Conservation (phyloP, 768 basidiomycete species). For the Grammothele lineata region DNA sequence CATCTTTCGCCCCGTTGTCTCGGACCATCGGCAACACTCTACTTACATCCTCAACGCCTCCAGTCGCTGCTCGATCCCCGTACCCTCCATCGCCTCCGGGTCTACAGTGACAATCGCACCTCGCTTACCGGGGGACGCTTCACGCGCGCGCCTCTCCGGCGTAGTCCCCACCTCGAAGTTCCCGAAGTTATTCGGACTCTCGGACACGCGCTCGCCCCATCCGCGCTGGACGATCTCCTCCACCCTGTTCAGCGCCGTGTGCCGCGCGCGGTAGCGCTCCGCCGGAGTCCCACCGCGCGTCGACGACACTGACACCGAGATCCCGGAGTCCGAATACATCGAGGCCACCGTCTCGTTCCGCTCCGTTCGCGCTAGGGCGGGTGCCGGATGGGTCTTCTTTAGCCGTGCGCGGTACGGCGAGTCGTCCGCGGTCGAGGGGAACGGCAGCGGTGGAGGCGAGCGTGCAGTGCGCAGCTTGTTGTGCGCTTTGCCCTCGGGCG, state of each 20-base stretch:
- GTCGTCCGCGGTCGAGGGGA: constrained; percentile 12
- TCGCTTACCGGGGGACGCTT: background rate
- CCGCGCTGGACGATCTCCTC: constrained; percentile 26
- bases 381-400: constrained; percentile 9
- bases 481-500: background rate
- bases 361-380: background rate
- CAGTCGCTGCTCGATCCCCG: constrained; percentile 17
- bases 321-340: constrained; percentile 2
- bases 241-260: constrained; percentile 25
- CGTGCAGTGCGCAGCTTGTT: constrained; percentile 18
- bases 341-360: background rate
- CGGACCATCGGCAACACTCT: no score
- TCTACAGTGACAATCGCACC: background rate
- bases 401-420: constrained; percentile 19
- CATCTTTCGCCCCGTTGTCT: no score
- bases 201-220: constrained; percentile 22
- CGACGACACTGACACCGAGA: background rate
- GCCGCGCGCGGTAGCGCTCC: constrained; percentile 24
- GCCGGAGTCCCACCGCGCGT: constrained; percentile 17
- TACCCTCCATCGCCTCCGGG: constrained; percentile 6
- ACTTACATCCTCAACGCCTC: constrained; percentile 3
- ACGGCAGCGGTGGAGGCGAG: constrained; percentile 20
- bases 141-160: background rate
- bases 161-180: background rate
- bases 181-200: constrained; percentile 7